phyloP scores from a whole-genome alignment of 164 flowering plant species.

The Warburgia ugandensis region DNA sequence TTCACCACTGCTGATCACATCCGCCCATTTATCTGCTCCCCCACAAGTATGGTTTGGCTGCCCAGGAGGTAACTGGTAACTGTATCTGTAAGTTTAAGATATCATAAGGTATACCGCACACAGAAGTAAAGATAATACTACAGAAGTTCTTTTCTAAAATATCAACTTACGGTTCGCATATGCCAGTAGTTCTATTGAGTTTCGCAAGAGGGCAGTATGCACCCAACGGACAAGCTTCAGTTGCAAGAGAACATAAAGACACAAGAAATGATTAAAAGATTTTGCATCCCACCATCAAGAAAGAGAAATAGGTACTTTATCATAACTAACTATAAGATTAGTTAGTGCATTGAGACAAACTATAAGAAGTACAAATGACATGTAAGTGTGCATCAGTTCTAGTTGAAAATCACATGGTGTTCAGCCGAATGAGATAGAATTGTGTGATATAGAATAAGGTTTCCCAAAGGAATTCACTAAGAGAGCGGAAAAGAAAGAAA shows the following conservation, averaged over 20 bases:
- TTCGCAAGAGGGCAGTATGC: slow-evolving; percentile 76
- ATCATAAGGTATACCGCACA: slow-evolving; percentile 18
- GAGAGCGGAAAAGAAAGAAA: no score
- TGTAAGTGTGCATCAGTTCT: no score
- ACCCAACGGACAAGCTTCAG: slow-evolving; percentile 92
- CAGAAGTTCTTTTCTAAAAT: no score
- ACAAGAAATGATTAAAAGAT: slow-evolving; percentile 1
- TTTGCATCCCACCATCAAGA: no score
- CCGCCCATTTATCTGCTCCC: slow-evolving; percentile 95
- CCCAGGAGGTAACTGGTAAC: slow-evolving; percentile 79
- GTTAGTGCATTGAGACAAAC: no score
- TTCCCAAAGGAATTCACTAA: no score
- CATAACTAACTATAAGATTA: no score
- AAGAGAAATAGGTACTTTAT: no score
- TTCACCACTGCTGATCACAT: slow-evolving; percentile 48
- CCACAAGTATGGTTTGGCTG: slow-evolving; percentile 74
- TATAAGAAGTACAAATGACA: no score
- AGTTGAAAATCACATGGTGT: no score
- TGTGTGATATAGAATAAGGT: no score
- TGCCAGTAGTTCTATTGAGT: slow-evolving; percentile 63
- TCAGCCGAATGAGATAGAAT: no score
- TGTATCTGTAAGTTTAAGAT: slow-evolving; percentile 75
- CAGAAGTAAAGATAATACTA: slow-evolving; percentile 7
- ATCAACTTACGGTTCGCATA: slow-evolving; percentile 95
- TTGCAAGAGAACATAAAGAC: slow-evolving; percentile 5